A percentile compares a stretch with the other conserved stretches of the same genome.
These are phyloP conservation scores for Populus tremula DNA, from an alignment of 345 rosid species.

Conservation along the genomic window DNA sequence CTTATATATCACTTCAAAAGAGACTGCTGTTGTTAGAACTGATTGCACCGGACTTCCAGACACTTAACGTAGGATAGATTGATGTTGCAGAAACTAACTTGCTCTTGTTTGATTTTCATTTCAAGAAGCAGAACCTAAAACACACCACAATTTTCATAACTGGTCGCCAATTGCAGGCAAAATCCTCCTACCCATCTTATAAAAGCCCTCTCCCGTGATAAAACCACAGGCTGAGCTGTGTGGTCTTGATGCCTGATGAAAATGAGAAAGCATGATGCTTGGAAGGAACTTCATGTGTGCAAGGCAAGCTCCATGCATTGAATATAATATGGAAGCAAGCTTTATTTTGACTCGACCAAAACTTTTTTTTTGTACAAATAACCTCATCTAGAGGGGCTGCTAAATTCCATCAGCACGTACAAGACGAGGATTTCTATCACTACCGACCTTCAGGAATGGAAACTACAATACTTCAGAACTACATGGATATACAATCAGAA, in stretches of 20 bases:
- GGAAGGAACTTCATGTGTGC: background rate
- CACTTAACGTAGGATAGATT: background rate
- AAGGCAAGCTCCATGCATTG: background rate
- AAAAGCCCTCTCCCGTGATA: background rate
- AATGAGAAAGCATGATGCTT: background rate
- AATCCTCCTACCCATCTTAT: background rate
- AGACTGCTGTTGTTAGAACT: background rate
- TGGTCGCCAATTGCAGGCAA: background rate
- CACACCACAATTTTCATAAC: background rate
- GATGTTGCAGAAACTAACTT: background rate
- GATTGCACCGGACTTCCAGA: background rate
- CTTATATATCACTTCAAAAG: background rate
- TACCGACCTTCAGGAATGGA: background rate
- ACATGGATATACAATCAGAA: conserved; percentile 4
- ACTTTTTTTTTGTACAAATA: background rate
- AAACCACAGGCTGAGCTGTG: background rate
- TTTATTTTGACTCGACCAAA: background rate
- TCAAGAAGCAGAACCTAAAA: background rate
- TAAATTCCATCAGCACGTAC: conserved; percentile 6
- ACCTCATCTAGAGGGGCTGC: conserved; percentile 1
- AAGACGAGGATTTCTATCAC: conserved; percentile 7
- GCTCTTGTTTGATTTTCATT: background rate
- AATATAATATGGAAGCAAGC: background rate
- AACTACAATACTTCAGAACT: background rate
- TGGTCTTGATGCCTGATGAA: background rate